Base-by-base conservation (phyloP, 768 basidiomycete species). In the Leccinum ochraceum region DNA sequence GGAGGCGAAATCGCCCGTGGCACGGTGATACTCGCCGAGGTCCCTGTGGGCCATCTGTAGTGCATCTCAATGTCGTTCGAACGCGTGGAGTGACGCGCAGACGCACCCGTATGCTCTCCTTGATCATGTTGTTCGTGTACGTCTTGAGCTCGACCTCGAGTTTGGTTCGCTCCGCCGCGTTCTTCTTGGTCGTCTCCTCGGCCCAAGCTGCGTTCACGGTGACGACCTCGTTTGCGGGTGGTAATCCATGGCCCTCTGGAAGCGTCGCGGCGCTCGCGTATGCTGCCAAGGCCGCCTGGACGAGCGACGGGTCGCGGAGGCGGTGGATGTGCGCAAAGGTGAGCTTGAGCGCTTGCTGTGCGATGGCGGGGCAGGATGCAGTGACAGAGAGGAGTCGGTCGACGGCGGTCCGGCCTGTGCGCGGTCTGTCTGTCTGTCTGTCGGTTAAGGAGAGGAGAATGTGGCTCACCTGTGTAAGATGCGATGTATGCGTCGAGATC, bases 81-180 rank as follows among this genome's bases (percentile, higher is more conserved):
- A 46, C 54, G 9, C 36, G 13, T 10, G n/a, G 42, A 49, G 36
- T 0, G 6, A 37, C 17, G 20, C 9, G 34, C 32, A 0, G 28
- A 78, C 82, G 70, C 71, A 96, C 94, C 68, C 96, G 80, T 67
- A 97, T 95, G 81, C 92, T 95, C 82, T 98, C 96, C 76, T 97
- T 98, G 80, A 98, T 97, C 88, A 98, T 89, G 73, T 97, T 98
- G 67, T 92, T 95, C 64, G 87, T 83, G 70, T 98, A 98, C 11
- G 90, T 92, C 83, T 94, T 95, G 70, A 98, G 79, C 73, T 98
- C 96, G 6, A 95, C 89, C 77, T 97, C 95, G 60, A 97, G 78
- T 72, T 89, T 92, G n/a, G 82, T 83, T 60, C 80, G 80, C 70
- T 95, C 93, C n/a, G 83, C 82, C 62, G 80, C 77, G 67, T 90